Evolutionary conservation across 1,284 basidiomycete genomes (phyloP).

Genomic region (Volvariella surrecta): DNA sequence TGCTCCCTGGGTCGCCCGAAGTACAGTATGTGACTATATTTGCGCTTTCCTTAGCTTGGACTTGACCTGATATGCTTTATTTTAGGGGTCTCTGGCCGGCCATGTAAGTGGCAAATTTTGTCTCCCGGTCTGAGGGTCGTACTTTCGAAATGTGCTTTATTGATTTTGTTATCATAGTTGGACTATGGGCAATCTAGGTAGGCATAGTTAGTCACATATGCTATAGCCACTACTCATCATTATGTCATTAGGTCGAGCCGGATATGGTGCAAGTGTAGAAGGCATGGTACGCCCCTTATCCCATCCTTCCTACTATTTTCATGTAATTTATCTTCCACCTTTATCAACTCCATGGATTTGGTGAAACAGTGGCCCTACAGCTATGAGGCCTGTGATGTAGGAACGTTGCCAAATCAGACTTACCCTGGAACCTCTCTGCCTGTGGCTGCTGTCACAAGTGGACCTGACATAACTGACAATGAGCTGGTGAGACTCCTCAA

Average conservation of each 20-base stretch:
- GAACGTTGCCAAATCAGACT: conserved; percentile 77
- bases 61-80: neutral
- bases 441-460: conserved; percentile 32
- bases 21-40: conserved; percentile 26
- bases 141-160: conserved; percentile 2
- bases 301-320: too few relatives aligned
- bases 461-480: conserved; percentile 32
- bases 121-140: neutral
- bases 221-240: neutral
- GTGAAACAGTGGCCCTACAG: conserved; percentile 47
- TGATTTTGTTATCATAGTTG: too few relatives aligned
- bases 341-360: too few relatives aligned
- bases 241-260: conserved; percentile 44
- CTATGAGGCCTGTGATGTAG: conserved; percentile 77
- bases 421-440: conserved; percentile 43
- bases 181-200: conserved; percentile 75
- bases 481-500: conserved; percentile 9
- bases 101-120: conserved; percentile 24
- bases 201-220: conserved; percentile 30
- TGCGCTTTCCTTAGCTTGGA: neutral
- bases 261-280: conserved; percentile 65
- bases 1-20: conserved; percentile 49
- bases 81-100: conserved; percentile 69
- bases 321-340: too few relatives aligned
- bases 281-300: conserved; percentile 30